Percentiles rank a stretch among this genome's conserved stretches.
Evolutionary conservation across 2,329 filamentous ascomycete species (phyloP).

Genomic region (Alternaria longipes): DNA sequence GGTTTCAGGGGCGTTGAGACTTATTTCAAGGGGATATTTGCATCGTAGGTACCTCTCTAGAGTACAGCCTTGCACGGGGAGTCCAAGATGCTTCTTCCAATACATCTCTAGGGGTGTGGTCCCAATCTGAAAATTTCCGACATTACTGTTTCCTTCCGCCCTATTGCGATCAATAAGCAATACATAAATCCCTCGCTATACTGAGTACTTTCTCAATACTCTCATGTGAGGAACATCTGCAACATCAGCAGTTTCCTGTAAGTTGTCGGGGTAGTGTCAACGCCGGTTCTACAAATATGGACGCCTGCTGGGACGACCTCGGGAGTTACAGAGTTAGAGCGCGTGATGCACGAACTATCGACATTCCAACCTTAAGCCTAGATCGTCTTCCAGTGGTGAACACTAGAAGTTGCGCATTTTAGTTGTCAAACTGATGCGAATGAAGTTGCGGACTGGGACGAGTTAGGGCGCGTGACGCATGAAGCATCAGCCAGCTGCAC

Average conservation of each 20-base stretch:
- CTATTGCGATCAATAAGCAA: neutral
- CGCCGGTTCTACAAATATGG: neutral
- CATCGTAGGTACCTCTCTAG: slow-evolving; percentile 4
- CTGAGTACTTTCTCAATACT: neutral
- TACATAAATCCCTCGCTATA: neutral
- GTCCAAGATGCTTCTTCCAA: neutral
- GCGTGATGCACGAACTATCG: neutral
- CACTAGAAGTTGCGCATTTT: neutral
- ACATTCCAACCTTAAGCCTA: neutral
- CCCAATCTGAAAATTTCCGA: neutral
- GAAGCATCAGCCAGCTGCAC: neutral
- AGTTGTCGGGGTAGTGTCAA: neutral
- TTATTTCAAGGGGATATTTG: slow-evolving; percentile 46
- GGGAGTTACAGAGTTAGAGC: neutral
- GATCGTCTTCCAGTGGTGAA: neutral
- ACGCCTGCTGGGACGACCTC: neutral
- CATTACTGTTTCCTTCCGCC: no score
- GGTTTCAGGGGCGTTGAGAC: slow-evolving; percentile 39
- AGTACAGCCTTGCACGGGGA: neutral
- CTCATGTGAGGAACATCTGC: neutral
- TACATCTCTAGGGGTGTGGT: neutral
- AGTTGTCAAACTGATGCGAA: neutral
- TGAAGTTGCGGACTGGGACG: neutral
- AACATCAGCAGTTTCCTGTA: neutral
- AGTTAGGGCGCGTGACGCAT: neutral